Base-by-base conservation (phyloP, 345 rosid species). In the Eucalyptus brandiana region DNA sequence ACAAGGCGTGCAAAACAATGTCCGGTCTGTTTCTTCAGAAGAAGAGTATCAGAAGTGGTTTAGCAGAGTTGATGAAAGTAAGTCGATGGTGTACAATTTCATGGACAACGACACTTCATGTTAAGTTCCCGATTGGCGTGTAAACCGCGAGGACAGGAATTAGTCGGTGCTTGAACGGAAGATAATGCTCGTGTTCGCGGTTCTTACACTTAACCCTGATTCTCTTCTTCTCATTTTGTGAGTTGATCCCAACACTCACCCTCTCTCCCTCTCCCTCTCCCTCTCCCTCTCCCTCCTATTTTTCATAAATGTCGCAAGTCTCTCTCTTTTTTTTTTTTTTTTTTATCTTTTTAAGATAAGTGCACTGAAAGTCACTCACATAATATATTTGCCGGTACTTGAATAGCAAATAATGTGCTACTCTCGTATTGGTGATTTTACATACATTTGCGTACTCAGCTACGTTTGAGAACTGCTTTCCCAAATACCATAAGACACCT, bases 401-500 rank as follows among this genome's bases (percentile, higher is more conserved):
- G 58, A 21, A 54, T 21, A 24, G 62, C 28, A 56, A 1, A 56
- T 24, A 21, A 24, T 9, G 28, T 56, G 30, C 62, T 24, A 56
- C 30, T 9, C 28, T 56, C 6, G 0, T 23, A 24, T 23, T 56
- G 28, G 62, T 9, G 30, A 56, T 56, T 21, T 56, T 23, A 56
- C 28, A 10, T 56, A 9, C 12, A 56, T 56, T 21, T 56, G 30
- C 62, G 2, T 56, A 56, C 12, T 56, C 28, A 45, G 12, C 48
- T 45, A 1, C 12, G 0, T 45, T 45, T 45, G 48, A 4, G 1
- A 45, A 3, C 12, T 45, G 1, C 48, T 1, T 45, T 45, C 4
- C 12, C 4, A 45, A 10, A 12, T 45, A 45, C 1, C 1, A 1
- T 45, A 9, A 45, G 48, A 45, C 48, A 45, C 12, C 48, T 45